Evolutionary conservation across 164 flowering plant genomes (phyloP), one percentile per base, ranked within the genome.

Genomic region (Tetracentron sinense): DNA sequence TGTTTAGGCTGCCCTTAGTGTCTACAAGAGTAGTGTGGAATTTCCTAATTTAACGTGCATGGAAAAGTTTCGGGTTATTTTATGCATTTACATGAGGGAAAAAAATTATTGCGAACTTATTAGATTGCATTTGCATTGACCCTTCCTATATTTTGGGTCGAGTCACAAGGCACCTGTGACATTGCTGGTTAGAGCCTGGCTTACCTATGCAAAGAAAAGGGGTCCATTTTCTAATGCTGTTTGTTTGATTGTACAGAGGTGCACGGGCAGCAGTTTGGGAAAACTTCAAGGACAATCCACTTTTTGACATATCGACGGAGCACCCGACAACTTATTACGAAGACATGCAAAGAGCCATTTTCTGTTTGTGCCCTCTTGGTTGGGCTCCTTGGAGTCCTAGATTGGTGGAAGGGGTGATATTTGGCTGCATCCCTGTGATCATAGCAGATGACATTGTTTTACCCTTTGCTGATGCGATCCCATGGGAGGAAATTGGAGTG

Each of bases 331-430:
- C 97, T 7, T 93, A 93, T 65, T 93, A 93, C 22, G 97, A 90
- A 70, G 98, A 90, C 81, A 93, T 93, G 98, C 98, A 93, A 61
- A 75, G 98, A 58, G 96, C 98, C 15, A 77, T 93, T 16, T 93
- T 93, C 65, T 93, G 98, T 66, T 66, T 93, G 72, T 93, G 98
- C 59, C 98, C 98, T 0, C 83, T 90, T 12, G 98, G 98, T 23
- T 93, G 98, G 97, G 97, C 98, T 5, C 98, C 98, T 11, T 93
- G 98, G 98, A 93, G 97, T 74, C 98, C 98, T 0, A 81, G 98
- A 71, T 64, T 93, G 66, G 98, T 93, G 2, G 98, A 93, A 69
- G 98, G 86, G 3, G 98, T 93, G 50, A 82, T 93, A 55, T 93
- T 93, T 63, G 98, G 98, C 1, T 93, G 97, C 79, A 90, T 93